Base-by-base conservation (phyloP, 1,139 yeast species). In the Scheffersomyces cryptocercus region DNA sequence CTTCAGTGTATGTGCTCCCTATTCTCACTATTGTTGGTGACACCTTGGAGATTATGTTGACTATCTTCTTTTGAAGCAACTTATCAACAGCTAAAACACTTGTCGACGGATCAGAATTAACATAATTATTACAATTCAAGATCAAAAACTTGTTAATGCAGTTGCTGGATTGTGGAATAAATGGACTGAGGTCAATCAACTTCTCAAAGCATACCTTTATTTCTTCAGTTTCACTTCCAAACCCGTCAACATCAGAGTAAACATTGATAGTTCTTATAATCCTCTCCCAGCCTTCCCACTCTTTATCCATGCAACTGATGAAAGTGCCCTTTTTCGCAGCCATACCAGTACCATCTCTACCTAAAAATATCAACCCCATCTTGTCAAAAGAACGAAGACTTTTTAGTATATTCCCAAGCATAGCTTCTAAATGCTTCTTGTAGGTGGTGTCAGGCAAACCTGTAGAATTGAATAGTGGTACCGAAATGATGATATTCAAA, bases 271-370 rank as follows among this genome's bases (percentile, higher is more conserved):
- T 74, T 7, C 68, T 64, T 11, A 82, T 56, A 8, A 82, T 54
- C 1, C 69, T 67, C 26, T 67, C 63, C 85, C 88, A 82, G 0
- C 84, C 85, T 26, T 68, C 66, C 88, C 88, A 83, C 2, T 55
- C 49, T n/a, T 70, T 64, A 13, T 67, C 62, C 3, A 73, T 70
- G 54, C 82, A 77, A 0, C 88, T 87, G 43, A 80, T 67, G 54
- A 77, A 83, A 9, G 80, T 70, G 0, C 84, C 84, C 33, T 64
- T 58, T 26, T 63, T 56, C 5, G 70, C 53, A 2, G 67, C 60
- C 33, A 45, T 62, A 14, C 71, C 64, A 1, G 50, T 46, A 1
- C 77, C 73, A 52, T 77, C 73, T 42, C 72, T 65, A 1, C 86
- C 86, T 14, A 79, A 60, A 34, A 81, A 67, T 0, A 84, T 75